Base-by-base conservation (phyloP, 78 protist genomes). In the Neovahlkampfia damariscottae region DNA sequence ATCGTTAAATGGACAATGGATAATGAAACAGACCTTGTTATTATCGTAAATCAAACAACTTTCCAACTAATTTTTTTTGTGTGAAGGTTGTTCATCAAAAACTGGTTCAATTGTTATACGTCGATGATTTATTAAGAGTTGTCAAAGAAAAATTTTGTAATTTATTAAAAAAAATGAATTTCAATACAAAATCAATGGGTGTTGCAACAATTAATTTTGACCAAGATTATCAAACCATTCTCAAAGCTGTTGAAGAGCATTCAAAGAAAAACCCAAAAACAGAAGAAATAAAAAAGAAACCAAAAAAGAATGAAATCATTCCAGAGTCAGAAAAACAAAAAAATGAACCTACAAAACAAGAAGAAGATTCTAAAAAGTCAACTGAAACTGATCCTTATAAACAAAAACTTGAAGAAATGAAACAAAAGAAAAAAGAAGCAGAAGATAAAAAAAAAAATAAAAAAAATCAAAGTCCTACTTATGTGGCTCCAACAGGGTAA, bases 1-100 rank as follows among this genome's bases (percentile, higher is more conserved):
- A 39, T 5, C 35, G 1, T 80, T 31, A 35, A 76, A 8, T 85
- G 89, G 89, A 8, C n/a, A 28, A 58, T 85, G 10, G 79, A 34
- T 30, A 85, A 85, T 41, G 79, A 85, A 29, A 36, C 35, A 29
- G 86, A 70, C 7, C 81, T 85, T 39, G 58, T 85, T 29, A 76
- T 81, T 37, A 82, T 80, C 9, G 80, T n/a, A n/a, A n/a, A n/a
- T n/a, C n/a, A n/a, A n/a, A n/a, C n/a, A n/a, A n/a, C n/a, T n/a
- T n/a, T n/a, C n/a, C n/a, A n/a, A n/a, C n/a, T n/a, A n/a, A n/a
- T n/a, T n/a, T n/a, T n/a, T n/a, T n/a, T n/a, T n/a, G n/a, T n/a
- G n/a, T n/a, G n/a, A n/a, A n/a, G n/a, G n/a, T 67, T 0, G 84
- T 78, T 30, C 70, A 79, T 50, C 80, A 41, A 40, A 58, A 34